Percentiles rank a stretch among this genome's conserved stretches.
These are phyloP conservation scores for Tetrahymena borealis DNA, from an alignment of 73 alveolate genomes.

Conservation along the genomic window DNA sequence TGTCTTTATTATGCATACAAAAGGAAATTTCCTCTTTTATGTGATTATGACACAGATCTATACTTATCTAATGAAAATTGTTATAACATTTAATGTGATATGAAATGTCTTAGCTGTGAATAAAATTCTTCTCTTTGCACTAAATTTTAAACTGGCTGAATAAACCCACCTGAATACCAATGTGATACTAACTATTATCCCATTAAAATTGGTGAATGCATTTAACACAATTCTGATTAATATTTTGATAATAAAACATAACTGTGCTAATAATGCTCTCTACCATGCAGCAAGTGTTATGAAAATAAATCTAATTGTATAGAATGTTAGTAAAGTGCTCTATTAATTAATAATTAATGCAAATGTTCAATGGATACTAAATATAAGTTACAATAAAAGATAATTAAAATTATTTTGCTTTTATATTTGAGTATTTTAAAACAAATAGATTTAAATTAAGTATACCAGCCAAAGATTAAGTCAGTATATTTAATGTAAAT, in stretches of 20 bases:
- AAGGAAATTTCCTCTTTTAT: not conserved
- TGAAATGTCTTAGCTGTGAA: too few species aligned
- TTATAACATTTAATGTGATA: too few species aligned
- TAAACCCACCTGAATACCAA: not conserved
- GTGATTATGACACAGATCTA: not conserved
- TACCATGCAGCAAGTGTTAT: not conserved
- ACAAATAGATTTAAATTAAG: not conserved
- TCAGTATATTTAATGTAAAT: not conserved
- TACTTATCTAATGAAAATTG: too few species aligned
- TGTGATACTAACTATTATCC: not conserved
- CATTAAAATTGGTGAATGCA: not conserved
- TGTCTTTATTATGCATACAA: not conserved
- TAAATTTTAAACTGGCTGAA: not conserved
- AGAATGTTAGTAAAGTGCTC: not conserved
- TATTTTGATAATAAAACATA: not conserved
- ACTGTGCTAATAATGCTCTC: not conserved
- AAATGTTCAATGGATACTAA: not conserved
- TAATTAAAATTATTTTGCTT: not conserved
- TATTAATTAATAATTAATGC: not conserved
- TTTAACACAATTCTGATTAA: not conserved
- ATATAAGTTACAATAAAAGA: not conserved
- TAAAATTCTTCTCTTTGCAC: too few species aligned
- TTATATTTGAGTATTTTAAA: not conserved
- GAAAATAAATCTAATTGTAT: not conserved
- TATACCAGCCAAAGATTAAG: not conserved